Evolutionary conservation across 805 yeast species (phyloP).

Genomic region (Candida michaelii): DNA sequence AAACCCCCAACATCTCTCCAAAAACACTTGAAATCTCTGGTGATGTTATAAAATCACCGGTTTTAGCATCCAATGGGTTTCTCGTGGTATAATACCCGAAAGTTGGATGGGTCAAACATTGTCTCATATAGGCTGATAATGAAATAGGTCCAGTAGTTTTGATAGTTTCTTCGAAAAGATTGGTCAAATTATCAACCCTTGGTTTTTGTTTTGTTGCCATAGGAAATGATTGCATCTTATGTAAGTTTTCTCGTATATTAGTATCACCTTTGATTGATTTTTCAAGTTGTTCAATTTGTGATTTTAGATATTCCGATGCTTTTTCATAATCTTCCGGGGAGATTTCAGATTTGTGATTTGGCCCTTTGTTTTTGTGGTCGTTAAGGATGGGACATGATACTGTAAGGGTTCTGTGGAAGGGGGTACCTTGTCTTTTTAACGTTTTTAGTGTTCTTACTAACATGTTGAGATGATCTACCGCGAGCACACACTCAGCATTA

Average conservation of each 20-base stretch:
- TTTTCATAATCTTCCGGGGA: conserved; percentile 39
- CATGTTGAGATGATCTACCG: too few species aligned
- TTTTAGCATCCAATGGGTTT: conserved; percentile 61
- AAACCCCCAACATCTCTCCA: conserved; percentile 81
- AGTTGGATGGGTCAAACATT: conserved; percentile 75
- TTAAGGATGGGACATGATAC: not conserved
- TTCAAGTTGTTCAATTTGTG: conserved; percentile 33
- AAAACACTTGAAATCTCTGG: conserved; percentile 87
- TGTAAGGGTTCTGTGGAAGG: not conserved
- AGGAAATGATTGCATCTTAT: conserved; percentile 39
- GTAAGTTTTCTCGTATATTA: conserved; percentile 36
- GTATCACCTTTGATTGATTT: conserved; percentile 36
- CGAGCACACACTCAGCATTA: too few species aligned
- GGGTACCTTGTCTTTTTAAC: not conserved
- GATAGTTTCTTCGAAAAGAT: conserved; percentile 48
- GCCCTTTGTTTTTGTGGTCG: not conserved
- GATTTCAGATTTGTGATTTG: not conserved
- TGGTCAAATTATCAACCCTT: conserved; percentile 27
- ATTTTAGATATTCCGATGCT: conserved; percentile 33
- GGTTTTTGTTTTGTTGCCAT: conserved; percentile 16
- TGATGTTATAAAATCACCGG: conserved; percentile 80
- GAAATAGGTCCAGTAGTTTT: conserved; percentile 77
- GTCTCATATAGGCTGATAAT: conserved; percentile 72
- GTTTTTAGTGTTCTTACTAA: too few species aligned
- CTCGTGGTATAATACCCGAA: conserved; percentile 78